These are phyloP conservation scores for Wickerhamomyces bisporus DNA, from an alignment of 805 yeast genomes.

Conservation along the genomic window DNA sequence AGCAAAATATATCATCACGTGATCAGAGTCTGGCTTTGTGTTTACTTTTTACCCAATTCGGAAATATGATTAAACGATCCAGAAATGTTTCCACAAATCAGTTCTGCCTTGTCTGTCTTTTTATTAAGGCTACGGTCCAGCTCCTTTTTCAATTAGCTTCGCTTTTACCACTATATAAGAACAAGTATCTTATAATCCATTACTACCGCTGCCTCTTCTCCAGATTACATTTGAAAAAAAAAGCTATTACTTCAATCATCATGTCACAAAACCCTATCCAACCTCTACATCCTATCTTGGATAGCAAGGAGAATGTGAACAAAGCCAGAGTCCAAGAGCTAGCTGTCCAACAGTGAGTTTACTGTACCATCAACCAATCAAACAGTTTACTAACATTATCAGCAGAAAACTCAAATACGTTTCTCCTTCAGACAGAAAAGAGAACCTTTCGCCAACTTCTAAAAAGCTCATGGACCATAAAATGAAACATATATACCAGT, in stretches of 20 bases:
- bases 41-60: conserved; percentile 16
- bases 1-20: neutral
- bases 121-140: no score
- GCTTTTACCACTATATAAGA: no score
- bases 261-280: conserved; percentile 20
- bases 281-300: conserved; percentile 26
- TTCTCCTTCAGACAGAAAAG: conserved; percentile 25
- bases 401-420: conserved; percentile 24
- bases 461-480: conserved; percentile 25
- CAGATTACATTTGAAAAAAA: no score
- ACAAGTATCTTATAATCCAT: no score
- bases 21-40: conserved; percentile 2
- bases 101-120: no score
- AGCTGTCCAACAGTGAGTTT: conserved; percentile 24
- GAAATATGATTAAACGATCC: no score
- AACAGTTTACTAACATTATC: conserved; percentile 4
- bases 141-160: no score
- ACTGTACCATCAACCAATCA: neutral
- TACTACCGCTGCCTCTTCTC: no score
- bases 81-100: no score
- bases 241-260: no score
- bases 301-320: conserved; percentile 22
- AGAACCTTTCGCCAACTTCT: conserved; percentile 26
- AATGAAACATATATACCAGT: conserved; percentile 22
- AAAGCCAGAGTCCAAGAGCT: conserved; percentile 25